A percentile compares a stretch with the other conserved stretches of the same genome.
Evolutionary conservation across 768 basidiomycete genomes (phyloP).

Genomic region (Galerina marginata): DNA sequence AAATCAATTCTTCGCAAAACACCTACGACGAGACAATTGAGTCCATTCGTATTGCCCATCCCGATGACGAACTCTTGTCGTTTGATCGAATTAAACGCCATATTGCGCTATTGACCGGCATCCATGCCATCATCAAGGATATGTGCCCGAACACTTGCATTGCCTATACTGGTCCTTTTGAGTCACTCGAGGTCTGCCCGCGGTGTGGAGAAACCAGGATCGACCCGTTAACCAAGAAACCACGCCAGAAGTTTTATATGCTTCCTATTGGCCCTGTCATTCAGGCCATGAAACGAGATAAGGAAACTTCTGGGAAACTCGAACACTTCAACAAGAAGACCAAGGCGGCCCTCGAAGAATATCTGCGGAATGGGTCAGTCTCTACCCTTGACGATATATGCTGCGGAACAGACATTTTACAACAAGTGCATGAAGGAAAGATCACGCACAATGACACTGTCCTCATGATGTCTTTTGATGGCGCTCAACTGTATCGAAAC

Average conservation of each 20-base stretch:
- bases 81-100: conserved; percentile 29
- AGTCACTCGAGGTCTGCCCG: conserved; percentile 22
- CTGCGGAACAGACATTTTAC: conserved; percentile 36
- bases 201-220: conserved; percentile 32
- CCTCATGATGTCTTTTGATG: conserved; percentile 42
- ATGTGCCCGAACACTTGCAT: conserved; percentile 47
- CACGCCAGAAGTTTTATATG: conserved; percentile 38
- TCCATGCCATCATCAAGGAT: conserved; percentile 39
- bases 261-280: conserved; percentile 48
- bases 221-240: conserved; percentile 19
- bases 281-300: conserved; percentile 34
- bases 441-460: conserved; percentile 39
- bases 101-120: conserved; percentile 34
- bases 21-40: conserved; percentile 22
- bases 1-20: conserved; percentile 18
- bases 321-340: conserved; percentile 29
- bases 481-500: conserved; percentile 47
- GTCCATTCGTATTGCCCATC: conserved; percentile 20
- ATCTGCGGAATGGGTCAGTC: neutral
- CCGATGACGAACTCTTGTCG: conserved; percentile 32
- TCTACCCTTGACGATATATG: neutral
- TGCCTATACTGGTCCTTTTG: conserved; percentile 32
- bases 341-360: conserved; percentile 23
- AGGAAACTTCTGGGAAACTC: conserved; percentile 28
- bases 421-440: conserved; percentile 18